Evolutionary conservation across 176 grass and related monocot genomes (phyloP).

Genomic region (Cenchrus americanus): DNA sequence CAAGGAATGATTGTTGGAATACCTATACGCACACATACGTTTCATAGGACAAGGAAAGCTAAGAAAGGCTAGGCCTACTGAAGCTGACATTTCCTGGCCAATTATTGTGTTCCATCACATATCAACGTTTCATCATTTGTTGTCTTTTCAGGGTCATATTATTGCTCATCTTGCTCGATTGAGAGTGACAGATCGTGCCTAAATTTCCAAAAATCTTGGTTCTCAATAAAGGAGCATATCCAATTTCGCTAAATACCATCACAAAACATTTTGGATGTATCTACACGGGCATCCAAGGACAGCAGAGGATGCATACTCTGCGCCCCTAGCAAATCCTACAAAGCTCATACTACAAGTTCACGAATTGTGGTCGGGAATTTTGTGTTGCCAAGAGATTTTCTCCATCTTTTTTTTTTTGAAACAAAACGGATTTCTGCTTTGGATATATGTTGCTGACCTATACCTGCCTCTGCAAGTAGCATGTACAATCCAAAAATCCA

Average conservation of each 20-base stretch:
- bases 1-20: constrained; percentile 21
- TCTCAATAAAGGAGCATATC: constrained; percentile 1
- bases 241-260: background rate
- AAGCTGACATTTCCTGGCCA: constrained; percentile 45
- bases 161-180: constrained; percentile 24
- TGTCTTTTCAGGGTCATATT: constrained; percentile 45
- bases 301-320: background rate
- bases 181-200: background rate
- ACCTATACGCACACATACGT: background rate
- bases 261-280: background rate
- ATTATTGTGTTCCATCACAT: constrained; percentile 48
- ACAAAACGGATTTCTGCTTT: background rate
- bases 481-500: constrained; percentile 8
- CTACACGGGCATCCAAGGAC: background rate
- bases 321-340: background rate
- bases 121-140: constrained; percentile 28
- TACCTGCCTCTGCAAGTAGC: background rate
- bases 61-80: constrained; percentile 21
- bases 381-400: background rate
- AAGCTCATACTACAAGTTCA: background rate
- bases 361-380: no score
- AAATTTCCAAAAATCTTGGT: background rate
- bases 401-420: background rate
- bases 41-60: background rate
- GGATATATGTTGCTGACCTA: background rate